Percentiles rank a stretch among this genome's conserved stretches.
Evolutionary conservation across 805 yeast species (phyloP).

Genomic region (Hanseniaspora hatyaiensis): DNA sequence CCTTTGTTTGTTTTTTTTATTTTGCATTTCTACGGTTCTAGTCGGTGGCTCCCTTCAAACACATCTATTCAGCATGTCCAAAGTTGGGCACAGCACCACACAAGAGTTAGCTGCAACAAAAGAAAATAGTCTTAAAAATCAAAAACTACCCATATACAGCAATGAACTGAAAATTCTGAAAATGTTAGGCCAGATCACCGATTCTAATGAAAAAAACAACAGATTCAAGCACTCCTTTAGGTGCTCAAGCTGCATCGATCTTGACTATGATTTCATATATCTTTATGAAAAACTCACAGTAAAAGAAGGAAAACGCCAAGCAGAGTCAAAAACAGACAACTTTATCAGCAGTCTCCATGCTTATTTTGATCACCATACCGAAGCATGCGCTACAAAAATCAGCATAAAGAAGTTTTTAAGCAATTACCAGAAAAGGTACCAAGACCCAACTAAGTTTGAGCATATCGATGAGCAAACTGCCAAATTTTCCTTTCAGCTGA

Average conservation of each 20-base stretch:
- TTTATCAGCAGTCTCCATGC: background rate
- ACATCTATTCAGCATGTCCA: too few relatives aligned
- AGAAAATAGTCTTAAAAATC: background rate
- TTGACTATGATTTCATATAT: background rate
- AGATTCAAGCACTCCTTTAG: background rate
- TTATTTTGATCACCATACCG: conserved; percentile 2
- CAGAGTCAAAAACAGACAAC: background rate
- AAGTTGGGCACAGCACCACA: too few relatives aligned
- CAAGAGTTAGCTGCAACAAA: too few relatives aligned
- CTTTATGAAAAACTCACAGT: background rate
- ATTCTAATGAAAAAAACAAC: background rate
- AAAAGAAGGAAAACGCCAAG: background rate
- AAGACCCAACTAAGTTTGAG: background rate
- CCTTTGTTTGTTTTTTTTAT: too few relatives aligned
- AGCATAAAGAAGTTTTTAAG: background rate
- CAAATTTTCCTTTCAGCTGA: background rate
- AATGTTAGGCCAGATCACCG: background rate
- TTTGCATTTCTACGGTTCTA: too few relatives aligned
- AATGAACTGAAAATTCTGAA: conserved; percentile 5
- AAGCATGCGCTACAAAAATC: background rate
- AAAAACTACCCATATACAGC: conserved; percentile 1
- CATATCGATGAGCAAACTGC: background rate
- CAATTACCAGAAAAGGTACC: background rate
- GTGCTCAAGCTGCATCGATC: background rate
- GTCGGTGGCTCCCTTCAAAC: too few relatives aligned